Evolutionary conservation across 768 basidiomycete species (phyloP), one percentile per base, ranked within the genome.

Genomic region (Boletus pseudo-olivaceus): DNA sequence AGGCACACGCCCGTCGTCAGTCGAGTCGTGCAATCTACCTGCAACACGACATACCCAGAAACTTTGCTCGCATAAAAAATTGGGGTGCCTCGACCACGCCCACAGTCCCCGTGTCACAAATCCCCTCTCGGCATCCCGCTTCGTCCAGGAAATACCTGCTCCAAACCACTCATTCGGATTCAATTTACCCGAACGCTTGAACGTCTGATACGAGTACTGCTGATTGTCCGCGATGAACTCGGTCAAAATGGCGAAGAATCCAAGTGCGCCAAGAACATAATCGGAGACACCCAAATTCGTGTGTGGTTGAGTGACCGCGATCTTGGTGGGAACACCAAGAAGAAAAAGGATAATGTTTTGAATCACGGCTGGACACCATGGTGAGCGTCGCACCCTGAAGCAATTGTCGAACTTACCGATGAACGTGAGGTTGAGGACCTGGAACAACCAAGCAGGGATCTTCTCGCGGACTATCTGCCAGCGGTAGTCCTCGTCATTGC

Each of bases 191-290:
- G 73, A 17, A 67, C 68, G 82, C 69, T 98, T 98, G 72, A 84
- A 88, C 0, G 81, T 81, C 58, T 92, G 90, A 71, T 78, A 96
- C 4, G 87, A 82, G 69, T 82, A 94, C 62, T 98, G 96, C 67
- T 94, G 91, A 61, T 95, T 93, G 69, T 98, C 96, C 5, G 95
- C 81, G 1, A 80, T 83, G 72, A 90, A 93, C 66, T 98, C 95
- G 34, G 84, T 58, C 2, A 73, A 77, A 42, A 96, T 68, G 15
- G 82, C 72, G 15, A 78, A 51, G 9, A 96, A 70, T 3, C 86
- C 84, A 5, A 86, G 65, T 0, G 69, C 60, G 7, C 82, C 78
- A 30, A 97, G 80, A 23, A 77, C 43, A 59, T 81, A 79, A 62
- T 98, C 95, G 7, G 85, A 80, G 1, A 67, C 58, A 19, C 74